phyloP scores from a whole-genome alignment of 805 yeast genomes.

The Isabelozyma pseudorhagii region DNA sequence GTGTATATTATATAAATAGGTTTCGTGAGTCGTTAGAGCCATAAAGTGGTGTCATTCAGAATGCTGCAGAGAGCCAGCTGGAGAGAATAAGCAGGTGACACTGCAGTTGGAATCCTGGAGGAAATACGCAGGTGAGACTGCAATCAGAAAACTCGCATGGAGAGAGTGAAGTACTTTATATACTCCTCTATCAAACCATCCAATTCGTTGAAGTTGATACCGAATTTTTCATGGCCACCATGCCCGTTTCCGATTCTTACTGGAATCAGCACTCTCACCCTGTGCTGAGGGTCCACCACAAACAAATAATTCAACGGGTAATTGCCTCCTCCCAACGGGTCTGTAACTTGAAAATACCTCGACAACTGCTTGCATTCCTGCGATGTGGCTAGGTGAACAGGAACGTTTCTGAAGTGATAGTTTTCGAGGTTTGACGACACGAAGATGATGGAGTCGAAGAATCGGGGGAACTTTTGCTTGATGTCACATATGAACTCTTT shows the following conservation, averaged over 20 bases:
- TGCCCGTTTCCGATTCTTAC: conserved; percentile 10
- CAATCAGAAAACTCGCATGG: background rate
- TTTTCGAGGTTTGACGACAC: conserved; percentile 12
- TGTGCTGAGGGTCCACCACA: conserved; percentile 12
- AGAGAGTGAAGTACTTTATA: conserved; percentile 1
- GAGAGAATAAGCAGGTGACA: no score
- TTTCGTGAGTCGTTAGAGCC: background rate
- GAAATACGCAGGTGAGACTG: no score
- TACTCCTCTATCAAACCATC: conserved; percentile 6
- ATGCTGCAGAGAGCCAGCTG: no score
- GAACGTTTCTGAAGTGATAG: background rate
- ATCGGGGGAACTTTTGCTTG: conserved; percentile 5
- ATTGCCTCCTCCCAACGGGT: conserved; percentile 36
- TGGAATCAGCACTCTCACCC: conserved; percentile 15
- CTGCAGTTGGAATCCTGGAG: no score
- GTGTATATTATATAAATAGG: background rate
- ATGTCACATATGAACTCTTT: conserved; percentile 22
- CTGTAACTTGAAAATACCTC: conserved; percentile 20
- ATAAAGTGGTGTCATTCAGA: background rate
- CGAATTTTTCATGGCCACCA: conserved; percentile 18
- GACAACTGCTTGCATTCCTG: conserved; percentile 19
- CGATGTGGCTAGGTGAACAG: background rate
- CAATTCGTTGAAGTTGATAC: conserved; percentile 11
- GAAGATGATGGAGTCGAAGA: conserved; percentile 7
- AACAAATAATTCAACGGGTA: conserved; percentile 31